These are phyloP conservation scores for Phytophthora idaei DNA, from an alignment of 352 stramenopile genomes.

Conservation along the genomic window DNA sequence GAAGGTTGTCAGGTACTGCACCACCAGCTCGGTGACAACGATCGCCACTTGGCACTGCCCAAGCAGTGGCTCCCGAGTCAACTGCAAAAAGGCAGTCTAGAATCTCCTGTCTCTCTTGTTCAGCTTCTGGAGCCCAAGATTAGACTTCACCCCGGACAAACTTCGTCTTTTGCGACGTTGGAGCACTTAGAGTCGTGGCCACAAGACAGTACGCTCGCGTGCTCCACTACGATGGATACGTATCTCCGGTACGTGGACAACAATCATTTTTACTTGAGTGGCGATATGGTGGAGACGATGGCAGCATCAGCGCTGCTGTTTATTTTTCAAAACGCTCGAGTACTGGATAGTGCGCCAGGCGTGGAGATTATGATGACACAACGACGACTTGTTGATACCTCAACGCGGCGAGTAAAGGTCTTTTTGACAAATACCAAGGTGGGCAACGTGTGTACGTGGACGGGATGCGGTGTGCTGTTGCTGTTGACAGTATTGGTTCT, in stretches of 20 bases:
- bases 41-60: conserved; percentile 38
- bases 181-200: conserved; percentile 27
- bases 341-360: conserved; percentile 33
- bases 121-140: conserved; percentile 46
- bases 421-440: conserved; percentile 68
- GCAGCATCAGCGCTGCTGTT: conserved; percentile 51
- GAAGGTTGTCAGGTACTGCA: conserved; percentile 40
- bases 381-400: conserved; percentile 35
- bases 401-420: conserved; percentile 37
- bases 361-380: conserved; percentile 21
- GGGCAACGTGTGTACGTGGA: conserved; percentile 57
- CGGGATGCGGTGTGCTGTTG: conserved; percentile 45
- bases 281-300: conserved; percentile 43
- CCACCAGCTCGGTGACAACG: conserved; percentile 31
- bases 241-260: conserved; percentile 39
- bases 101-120: conserved; percentile 36
- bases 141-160: conserved; percentile 15
- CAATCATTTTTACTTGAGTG: conserved; percentile 40
- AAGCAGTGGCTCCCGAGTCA: conserved; percentile 31
- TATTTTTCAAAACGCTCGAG: conserved; percentile 57
- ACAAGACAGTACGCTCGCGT: conserved; percentile 2
- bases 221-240: conserved; percentile 36
- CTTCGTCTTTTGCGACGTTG: conserved; percentile 20
- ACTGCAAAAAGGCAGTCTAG: conserved; percentile 14
- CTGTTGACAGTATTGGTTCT: conserved; percentile 58